These are phyloP conservation scores for Geotrichum citri-aurantii DNA, from an alignment of 1,139 yeast genomes.

Conservation along the genomic window DNA sequence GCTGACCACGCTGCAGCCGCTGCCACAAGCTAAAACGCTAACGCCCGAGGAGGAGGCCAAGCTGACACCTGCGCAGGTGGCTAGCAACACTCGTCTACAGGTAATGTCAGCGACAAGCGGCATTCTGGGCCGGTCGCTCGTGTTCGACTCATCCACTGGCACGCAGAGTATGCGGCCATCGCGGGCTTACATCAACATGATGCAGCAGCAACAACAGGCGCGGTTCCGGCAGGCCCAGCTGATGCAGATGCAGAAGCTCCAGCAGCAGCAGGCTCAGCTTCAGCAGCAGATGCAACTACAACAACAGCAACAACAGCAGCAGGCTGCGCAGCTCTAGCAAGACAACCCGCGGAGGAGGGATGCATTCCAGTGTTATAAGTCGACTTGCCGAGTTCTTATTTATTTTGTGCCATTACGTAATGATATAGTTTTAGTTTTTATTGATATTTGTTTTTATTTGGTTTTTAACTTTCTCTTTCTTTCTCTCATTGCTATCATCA, in stretches of 20 bases:
- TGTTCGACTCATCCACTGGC: slow-evolving; percentile 31
- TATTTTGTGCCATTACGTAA: not conserved
- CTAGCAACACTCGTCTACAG: slow-evolving; percentile 11
- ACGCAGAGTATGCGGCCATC: slow-evolving; percentile 33
- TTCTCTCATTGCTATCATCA: not conserved
- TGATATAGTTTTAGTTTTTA: not conserved
- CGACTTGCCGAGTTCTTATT: not conserved
- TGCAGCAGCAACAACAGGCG: slow-evolving; percentile 26
- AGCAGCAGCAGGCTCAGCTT: slow-evolving; percentile 25
- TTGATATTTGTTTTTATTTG: not conserved
- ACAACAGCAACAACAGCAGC: slow-evolving; percentile 21
- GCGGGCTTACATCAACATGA: slow-evolving; percentile 27
- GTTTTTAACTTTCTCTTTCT: not conserved
- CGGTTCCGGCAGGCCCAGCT: slow-evolving; percentile 21
- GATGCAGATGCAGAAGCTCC: slow-evolving; percentile 20
- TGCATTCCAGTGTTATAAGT: no score
- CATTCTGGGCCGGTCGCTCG: slow-evolving; percentile 34
- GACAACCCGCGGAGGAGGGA: no score
- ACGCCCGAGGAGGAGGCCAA: slow-evolving; percentile 2
- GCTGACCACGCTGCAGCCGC: slow-evolving; percentile 24
- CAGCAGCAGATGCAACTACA: slow-evolving; percentile 24
- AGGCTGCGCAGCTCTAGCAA: not conserved
- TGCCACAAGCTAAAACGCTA: slow-evolving; percentile 1
- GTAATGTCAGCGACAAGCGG: slow-evolving; percentile 35
- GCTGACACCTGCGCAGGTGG: slow-evolving; percentile 14